Conservation (phyloP, 1,284 basidiomycete species). For the Cryptococcus sp. region DNA sequence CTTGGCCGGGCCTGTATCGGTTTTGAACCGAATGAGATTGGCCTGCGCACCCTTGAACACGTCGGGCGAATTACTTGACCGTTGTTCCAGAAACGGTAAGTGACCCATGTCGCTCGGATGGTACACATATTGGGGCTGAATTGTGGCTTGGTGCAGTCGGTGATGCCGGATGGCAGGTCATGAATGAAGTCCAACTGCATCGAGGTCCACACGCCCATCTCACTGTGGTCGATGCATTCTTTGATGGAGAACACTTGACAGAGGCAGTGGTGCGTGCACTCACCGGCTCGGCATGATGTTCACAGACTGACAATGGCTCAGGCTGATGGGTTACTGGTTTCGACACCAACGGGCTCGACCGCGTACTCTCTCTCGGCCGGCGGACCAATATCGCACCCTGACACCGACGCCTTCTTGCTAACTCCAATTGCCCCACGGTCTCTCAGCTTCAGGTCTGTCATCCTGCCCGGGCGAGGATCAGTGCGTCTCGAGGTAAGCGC, state of each 20-base stretch:
- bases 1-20: constrained; percentile 56
- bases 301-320: constrained; percentile 46
- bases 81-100: constrained; percentile 32
- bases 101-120: neutral
- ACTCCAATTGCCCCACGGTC: constrained; percentile 95
- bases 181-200: constrained; percentile 95
- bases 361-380: constrained; percentile 95
- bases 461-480: constrained; percentile 79
- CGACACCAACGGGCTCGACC: constrained; percentile 94
- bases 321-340: constrained; percentile 93
- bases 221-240: constrained; percentile 90
- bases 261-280: constrained; percentile 82
- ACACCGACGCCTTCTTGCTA: constrained; percentile 81
- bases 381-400: constrained; percentile 94
- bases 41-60: constrained; percentile 73
- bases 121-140: no score
- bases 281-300: no score
- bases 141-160: constrained; percentile 23
- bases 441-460: constrained; percentile 85
- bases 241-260: constrained; percentile 93
- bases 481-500: constrained; percentile 74
- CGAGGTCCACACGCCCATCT: constrained; percentile 88
- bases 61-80: constrained; percentile 60
- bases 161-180: constrained; percentile 80
- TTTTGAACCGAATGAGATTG: constrained; percentile 84